Percentiles rank a stretch among this genome's conserved stretches.
Conservation (phyloP, 2,329 filamentous ascomycete genomes). For the Orbilia ellipsospora region DNA sequence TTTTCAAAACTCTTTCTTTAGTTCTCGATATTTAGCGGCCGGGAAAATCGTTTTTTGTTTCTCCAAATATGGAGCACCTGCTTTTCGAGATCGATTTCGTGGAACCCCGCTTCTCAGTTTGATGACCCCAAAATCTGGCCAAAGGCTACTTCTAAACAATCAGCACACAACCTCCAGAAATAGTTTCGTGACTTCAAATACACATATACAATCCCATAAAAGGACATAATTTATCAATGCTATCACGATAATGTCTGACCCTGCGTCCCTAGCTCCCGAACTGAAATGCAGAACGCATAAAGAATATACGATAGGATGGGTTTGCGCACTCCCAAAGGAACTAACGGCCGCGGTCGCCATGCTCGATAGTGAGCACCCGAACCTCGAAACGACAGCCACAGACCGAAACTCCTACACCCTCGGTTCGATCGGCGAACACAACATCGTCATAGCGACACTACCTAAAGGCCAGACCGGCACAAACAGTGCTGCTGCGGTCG, state of each 20-base stretch:
- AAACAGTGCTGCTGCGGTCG: slow-evolving; percentile 46
- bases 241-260: background rate
- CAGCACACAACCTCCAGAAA: background rate
- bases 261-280: background rate
- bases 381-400: slow-evolving; percentile 1
- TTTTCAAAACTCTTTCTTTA: too few relatives aligned
- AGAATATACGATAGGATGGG: slow-evolving; percentile 34
- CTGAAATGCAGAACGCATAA: slow-evolving; percentile 4
- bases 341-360: slow-evolving; percentile 11
- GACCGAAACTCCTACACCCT: slow-evolving; percentile 21
- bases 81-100: background rate
- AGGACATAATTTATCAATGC: background rate
- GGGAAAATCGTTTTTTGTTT: too few relatives aligned
- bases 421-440: slow-evolving; percentile 14
- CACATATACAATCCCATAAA: slow-evolving; percentile 2
- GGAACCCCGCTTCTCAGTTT: slow-evolving; percentile 3
- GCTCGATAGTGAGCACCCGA: slow-evolving; percentile 19
- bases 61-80: background rate
- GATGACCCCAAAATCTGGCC: background rate
- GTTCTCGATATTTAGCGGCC: too few relatives aligned
- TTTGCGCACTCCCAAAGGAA: slow-evolving; percentile 31
- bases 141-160: background rate
- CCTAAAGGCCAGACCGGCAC: slow-evolving; percentile 16
- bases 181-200: background rate
- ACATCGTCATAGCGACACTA: slow-evolving; percentile 32